These are phyloP conservation scores for Paragyromitra xinjiangensis DNA, from an alignment of 495 filamentous ascomycete species.

Conservation along the genomic window DNA sequence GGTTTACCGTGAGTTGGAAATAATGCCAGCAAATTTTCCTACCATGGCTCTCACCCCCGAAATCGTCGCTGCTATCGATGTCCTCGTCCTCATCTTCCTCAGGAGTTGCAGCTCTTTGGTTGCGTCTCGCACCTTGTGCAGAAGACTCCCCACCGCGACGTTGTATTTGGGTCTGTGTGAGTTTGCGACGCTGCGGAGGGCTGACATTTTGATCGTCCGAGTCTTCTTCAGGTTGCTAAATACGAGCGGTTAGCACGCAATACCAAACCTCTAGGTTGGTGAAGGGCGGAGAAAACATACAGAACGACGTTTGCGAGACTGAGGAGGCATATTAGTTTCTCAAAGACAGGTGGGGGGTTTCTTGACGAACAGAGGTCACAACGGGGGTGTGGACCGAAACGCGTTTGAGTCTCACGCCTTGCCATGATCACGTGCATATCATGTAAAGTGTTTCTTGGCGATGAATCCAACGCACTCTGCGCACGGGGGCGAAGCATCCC, in stretches of 20 bases:
- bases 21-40: not conserved
- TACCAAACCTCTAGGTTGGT: not conserved
- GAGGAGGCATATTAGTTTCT: constrained; percentile 20
- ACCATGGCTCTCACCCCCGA: constrained; percentile 30
- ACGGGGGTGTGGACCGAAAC: constrained; percentile 7
- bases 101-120: constrained; percentile 23
- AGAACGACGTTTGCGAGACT: constrained; percentile 27
- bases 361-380: not conserved
- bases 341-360: not conserved
- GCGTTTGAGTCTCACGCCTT: constrained; percentile 8
- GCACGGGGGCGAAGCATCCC: no score
- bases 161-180: constrained; percentile 28
- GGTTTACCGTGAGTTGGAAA: not conserved
- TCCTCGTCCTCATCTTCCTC: constrained; percentile 37
- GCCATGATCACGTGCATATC: not conserved
- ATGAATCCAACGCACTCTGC: not conserved
- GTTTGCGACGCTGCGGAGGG: constrained; percentile 45
- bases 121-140: constrained; percentile 29
- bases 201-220: constrained; percentile 36
- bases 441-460: not conserved
- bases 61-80: constrained; percentile 21
- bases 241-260: not conserved
- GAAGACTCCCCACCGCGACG: constrained; percentile 42
- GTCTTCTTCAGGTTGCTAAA: constrained; percentile 26
- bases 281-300: not conserved